Evolutionary conservation across 2,329 filamentous ascomycete species (phyloP), one percentile per base, ranked within the genome.

Genomic region (Intubia oerlemansii): DNA sequence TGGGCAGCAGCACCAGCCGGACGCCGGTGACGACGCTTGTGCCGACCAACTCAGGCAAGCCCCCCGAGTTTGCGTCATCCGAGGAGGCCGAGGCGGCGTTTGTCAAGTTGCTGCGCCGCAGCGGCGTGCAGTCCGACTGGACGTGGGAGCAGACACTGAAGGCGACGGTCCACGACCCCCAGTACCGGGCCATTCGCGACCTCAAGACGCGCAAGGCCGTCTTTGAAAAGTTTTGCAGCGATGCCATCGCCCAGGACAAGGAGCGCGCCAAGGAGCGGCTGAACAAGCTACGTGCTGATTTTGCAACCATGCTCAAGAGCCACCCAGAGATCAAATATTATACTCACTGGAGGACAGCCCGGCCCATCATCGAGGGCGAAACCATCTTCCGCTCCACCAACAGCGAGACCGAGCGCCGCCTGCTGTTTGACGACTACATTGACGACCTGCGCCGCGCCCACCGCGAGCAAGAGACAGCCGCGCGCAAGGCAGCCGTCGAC

Each of bases 301-400:
- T 98, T 51, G 76, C 77, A 40, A 84, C 74, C 31, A 98, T 98
- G 88, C 65, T 98, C 39, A 81, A 76, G 52, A 84, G 82, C 39
- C 85, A 98, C 49, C 82, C 84, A 35, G 88, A 98, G 51, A 95
- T 98, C 51, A 88, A 84, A 50, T 71, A 93, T 49, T 93, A 90
- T 50, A 93, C 85, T 24, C 76, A 82, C 36, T 98, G 88, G 88
- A 91, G 82, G 62, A 93, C 81, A 11, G 88, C 85, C 30, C 73
- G 80, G 28, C 81, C 82, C 8, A 90, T 93, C 38, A 81, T 98
- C 36, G 81, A 95, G 51, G 77, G 77, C 28, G 88, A 98, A 57
- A 88, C 81, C 27, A 88, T 91, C 34, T 98, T 95, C 56, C 75
- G 82, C 41, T 85, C 82, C 17, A 85, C 84, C 24, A 77, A 76